phyloP scores from a whole-genome alignment of 2,329 filamentous ascomycete species.

The Cordyceps fumosorosea region DNA sequence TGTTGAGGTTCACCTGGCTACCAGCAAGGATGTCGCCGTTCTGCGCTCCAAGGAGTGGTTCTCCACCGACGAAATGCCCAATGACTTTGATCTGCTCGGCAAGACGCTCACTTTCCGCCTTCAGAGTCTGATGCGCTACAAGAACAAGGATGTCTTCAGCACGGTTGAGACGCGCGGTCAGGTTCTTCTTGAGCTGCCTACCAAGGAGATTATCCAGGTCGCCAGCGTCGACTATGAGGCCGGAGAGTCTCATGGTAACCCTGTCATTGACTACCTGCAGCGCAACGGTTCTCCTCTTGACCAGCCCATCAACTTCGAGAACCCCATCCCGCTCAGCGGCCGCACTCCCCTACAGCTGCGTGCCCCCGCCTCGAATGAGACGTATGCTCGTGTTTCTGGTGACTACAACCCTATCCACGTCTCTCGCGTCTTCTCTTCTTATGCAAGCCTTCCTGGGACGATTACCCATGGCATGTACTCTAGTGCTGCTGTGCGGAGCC shows the following conservation, averaged over 20 bases:
- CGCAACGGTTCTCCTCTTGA: slow-evolving; percentile 88
- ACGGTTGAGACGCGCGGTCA: slow-evolving; percentile 87
- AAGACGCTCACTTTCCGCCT: slow-evolving; percentile 96
- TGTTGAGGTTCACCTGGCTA: slow-evolving; percentile 83
- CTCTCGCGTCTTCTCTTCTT: slow-evolving; percentile 90
- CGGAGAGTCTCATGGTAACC: slow-evolving; percentile 87
- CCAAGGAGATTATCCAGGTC: slow-evolving; percentile 95
- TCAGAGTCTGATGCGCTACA: slow-evolving; percentile 84
- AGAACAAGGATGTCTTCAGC: slow-evolving; percentile 89
- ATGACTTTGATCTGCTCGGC: slow-evolving; percentile 78
- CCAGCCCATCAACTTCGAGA: slow-evolving; percentile 95
- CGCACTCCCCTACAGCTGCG: slow-evolving; percentile 83
- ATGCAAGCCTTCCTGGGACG: slow-evolving; percentile 90
- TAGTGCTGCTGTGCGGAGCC: slow-evolving; percentile 87
- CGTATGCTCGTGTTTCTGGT: slow-evolving; percentile 92
- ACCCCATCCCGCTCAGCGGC: slow-evolving; percentile 89
- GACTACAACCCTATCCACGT: slow-evolving; percentile 99
- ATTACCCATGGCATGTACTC: slow-evolving; percentile 99
- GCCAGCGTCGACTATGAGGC: slow-evolving; percentile 96
- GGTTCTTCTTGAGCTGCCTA: slow-evolving; percentile 87
- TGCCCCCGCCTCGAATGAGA: slow-evolving; percentile 94
- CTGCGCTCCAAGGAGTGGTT: slow-evolving; percentile 98
- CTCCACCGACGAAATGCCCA: slow-evolving; percentile 61
- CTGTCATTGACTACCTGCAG: slow-evolving; percentile 91
- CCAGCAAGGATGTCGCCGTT: slow-evolving; percentile 86